Conservation (phyloP, 257 asterid genomes). For the Ilex asprella region DNA sequence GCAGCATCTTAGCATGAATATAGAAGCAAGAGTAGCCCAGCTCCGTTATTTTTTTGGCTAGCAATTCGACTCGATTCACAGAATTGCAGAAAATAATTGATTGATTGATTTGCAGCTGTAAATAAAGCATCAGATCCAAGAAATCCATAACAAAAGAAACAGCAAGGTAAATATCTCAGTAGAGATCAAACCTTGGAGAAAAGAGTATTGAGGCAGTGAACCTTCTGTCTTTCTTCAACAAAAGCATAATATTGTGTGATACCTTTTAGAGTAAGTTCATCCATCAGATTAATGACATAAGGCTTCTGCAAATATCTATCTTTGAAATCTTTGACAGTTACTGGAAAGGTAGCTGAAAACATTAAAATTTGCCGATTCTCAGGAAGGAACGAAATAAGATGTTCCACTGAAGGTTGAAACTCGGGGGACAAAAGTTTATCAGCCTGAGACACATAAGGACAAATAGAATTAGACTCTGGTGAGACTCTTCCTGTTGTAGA, state of each 20-base stretch:
- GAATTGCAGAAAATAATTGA: constrained; percentile 78
- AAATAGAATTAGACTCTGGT: background rate
- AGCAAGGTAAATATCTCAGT: background rate
- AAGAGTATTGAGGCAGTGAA: constrained; percentile 77
- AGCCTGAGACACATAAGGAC: constrained; percentile 41
- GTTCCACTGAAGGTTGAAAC: constrained; percentile 73
- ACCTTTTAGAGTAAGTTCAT: constrained; percentile 78
- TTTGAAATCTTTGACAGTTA: constrained; percentile 66
- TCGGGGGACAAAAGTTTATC: constrained; percentile 75
- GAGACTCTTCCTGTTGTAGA: too few species aligned
- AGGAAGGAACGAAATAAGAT: constrained; percentile 44
- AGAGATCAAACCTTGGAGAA: constrained; percentile 53
- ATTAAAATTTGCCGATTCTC: constrained; percentile 53
- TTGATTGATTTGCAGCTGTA: constrained; percentile 77
- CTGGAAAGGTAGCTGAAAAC: constrained; percentile 82
- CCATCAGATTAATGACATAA: constrained; percentile 69
- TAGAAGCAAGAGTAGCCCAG: constrained; percentile 78
- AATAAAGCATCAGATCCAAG: constrained; percentile 10
- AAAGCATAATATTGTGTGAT: constrained; percentile 72
- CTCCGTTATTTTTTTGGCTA: constrained; percentile 79
- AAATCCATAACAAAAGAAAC: constrained; percentile 11
- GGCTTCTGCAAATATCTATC: constrained; percentile 59
- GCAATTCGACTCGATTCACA: constrained; percentile 70
- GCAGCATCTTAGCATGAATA: constrained; percentile 81
- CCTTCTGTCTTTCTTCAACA: constrained; percentile 80